phyloP scores from a whole-genome alignment of 2,329 filamentous ascomycete species.

The Beauveria rudraprayagi region DNA sequence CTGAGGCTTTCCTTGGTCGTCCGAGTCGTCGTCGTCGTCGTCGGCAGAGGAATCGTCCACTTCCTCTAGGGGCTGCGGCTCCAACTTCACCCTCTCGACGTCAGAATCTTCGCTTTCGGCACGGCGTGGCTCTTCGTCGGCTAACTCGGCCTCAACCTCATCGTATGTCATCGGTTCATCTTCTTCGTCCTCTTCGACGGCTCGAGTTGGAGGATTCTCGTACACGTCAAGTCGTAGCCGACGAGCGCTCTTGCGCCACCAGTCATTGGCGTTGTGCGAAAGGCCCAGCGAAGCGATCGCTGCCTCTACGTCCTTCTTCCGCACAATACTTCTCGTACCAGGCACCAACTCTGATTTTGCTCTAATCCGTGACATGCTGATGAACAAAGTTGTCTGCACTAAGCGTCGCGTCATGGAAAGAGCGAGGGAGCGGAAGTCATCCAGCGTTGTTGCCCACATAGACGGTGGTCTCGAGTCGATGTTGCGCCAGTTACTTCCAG shows the following conservation, averaged over 20 bases:
- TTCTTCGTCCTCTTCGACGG: conserved; percentile 20
- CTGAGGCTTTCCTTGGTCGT: not conserved
- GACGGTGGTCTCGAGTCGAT: conserved; percentile 56
- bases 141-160: conserved; percentile 34
- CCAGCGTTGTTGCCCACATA: conserved; percentile 66
- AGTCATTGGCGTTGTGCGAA: conserved; percentile 26
- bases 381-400: conserved; percentile 59
- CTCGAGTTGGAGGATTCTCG: conserved; percentile 23
- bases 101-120: not conserved
- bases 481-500: conserved; percentile 60
- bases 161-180: conserved; percentile 31
- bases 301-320: conserved; percentile 38
- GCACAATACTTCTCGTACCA: conserved; percentile 27
- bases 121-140: conserved; percentile 10
- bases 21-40: conserved; percentile 9
- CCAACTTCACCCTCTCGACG: not conserved
- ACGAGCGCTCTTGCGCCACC: conserved; percentile 42
- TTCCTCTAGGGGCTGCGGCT: not conserved
- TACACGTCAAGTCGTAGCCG: conserved; percentile 42
- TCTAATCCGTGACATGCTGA: conserved; percentile 61
- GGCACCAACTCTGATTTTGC: conserved; percentile 31
- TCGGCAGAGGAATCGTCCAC: conserved; percentile 9
- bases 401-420: conserved; percentile 62
- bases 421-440: conserved; percentile 63
- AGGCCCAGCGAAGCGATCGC: conserved; percentile 41